These are phyloP conservation scores for Cutaneotrichosporon cutaneum DNA, from an alignment of 1,284 basidiomycete genomes.

Conservation along the genomic window DNA sequence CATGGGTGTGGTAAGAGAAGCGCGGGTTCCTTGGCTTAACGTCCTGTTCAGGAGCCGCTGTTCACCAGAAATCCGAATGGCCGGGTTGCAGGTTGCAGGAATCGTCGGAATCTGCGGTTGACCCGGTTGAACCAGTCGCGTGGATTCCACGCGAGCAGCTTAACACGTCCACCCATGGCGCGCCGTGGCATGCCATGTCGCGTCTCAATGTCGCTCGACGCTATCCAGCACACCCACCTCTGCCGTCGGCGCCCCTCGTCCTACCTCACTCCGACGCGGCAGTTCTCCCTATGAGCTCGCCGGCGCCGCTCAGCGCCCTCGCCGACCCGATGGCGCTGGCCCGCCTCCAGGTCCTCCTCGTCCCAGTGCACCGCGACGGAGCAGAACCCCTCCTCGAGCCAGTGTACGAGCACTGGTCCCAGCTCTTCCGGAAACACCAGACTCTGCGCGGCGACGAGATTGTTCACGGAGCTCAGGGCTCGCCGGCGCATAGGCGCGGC, in stretches of 20 bases:
- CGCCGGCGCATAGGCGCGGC: constrained; percentile 9
- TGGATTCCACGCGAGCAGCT: background rate
- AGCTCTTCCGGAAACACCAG: constrained; percentile 36
- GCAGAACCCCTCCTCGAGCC: constrained; percentile 19
- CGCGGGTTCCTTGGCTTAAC: background rate
- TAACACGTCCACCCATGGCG: background rate
- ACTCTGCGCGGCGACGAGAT: constrained; percentile 46
- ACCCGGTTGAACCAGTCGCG: background rate
- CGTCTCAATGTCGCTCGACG: background rate
- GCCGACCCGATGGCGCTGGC: constrained; percentile 48
- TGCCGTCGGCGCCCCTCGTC: background rate
- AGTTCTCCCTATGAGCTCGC: constrained; percentile 7
- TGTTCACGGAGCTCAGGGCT: constrained; percentile 6
- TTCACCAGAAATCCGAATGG: too few species aligned
- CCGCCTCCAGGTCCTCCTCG: constrained; percentile 49
- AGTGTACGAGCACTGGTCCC: constrained; percentile 34
- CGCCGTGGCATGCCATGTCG: background rate
- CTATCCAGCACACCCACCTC: background rate
- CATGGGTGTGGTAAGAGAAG: background rate
- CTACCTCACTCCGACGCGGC: background rate
- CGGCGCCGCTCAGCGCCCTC: constrained; percentile 20
- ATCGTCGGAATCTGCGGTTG: too few species aligned
- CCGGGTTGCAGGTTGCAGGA: too few species aligned
- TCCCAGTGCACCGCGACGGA: constrained; percentile 43
- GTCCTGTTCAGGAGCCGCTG: background rate